Percentiles rank a stretch among this genome's conserved stretches.
These are phyloP conservation scores for Houttuynia cordata DNA, from an alignment of 164 flowering plant species.

Conservation along the genomic window DNA sequence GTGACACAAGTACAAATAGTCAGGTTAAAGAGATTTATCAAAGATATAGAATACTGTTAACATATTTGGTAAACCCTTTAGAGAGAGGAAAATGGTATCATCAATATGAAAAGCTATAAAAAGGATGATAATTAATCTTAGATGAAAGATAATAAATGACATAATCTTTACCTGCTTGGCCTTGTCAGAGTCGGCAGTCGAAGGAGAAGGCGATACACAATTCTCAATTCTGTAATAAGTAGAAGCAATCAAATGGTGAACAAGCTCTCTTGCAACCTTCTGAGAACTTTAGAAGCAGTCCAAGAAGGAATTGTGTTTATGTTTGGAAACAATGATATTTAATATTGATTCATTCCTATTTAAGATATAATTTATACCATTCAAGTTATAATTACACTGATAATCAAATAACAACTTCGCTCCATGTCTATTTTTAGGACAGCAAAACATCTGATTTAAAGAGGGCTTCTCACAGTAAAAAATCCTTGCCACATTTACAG, in stretches of 20 bases:
- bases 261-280: background rate
- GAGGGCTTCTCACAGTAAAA: no score
- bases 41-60: background rate
- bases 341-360: no score
- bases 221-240: conserved; percentile 35
- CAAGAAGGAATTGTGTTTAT: no score
- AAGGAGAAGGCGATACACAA: conserved; percentile 19
- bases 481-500: background rate
- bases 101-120: background rate
- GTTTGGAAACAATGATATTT: no score
- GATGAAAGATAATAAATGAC: background rate
- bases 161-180: conserved; percentile 43
- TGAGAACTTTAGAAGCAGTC: no score
- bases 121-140: no score
- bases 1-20: conserved; percentile 4
- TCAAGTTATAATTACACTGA: no score
- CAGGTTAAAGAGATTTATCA: background rate
- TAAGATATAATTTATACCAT: no score
- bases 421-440: no score
- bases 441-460: no score
- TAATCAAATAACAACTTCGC: no score
- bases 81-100: background rate
- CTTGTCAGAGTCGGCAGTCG: conserved; percentile 40
- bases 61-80: background rate
- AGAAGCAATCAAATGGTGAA: background rate